Percentiles rank a stretch among this genome's conserved stretches.
Conservation (phyloP, 2,329 filamentous ascomycete genomes). For the Ramularia collo-cygni region DNA sequence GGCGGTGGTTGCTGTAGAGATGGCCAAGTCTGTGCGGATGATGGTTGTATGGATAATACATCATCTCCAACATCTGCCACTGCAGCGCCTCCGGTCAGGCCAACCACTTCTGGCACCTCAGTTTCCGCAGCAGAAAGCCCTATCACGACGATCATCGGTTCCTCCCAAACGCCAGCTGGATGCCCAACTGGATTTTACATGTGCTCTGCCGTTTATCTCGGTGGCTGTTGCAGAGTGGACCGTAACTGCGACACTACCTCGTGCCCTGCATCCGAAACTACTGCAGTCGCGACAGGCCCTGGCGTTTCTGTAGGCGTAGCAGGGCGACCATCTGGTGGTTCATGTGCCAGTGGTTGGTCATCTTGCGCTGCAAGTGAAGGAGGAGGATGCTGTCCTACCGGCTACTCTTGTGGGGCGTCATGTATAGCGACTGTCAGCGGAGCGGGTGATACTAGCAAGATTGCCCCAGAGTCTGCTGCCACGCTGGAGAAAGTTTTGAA, state of each 20-base stretch:
- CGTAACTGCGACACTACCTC: constrained; percentile 75
- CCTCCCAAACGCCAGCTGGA: constrained; percentile 28
- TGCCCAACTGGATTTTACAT: constrained; percentile 92
- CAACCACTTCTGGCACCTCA: constrained; percentile 30
- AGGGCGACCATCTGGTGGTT: constrained; percentile 33
- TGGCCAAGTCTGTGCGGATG: constrained; percentile 38
- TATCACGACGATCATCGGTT: constrained; percentile 32
- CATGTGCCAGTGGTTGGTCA: constrained; percentile 75
- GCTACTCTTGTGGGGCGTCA: constrained; percentile 59
- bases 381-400: constrained; percentile 77
- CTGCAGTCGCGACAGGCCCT: constrained; percentile 57
- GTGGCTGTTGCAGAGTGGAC: constrained; percentile 83
- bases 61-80: constrained; percentile 29
- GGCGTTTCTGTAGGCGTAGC: constrained; percentile 66
- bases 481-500: constrained; percentile 21
- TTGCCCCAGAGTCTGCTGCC: constrained; percentile 32
- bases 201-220: constrained; percentile 71
- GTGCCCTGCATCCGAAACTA: constrained; percentile 59
- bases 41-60: constrained; percentile 31
- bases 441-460: constrained; percentile 49
- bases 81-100: constrained; percentile 36
- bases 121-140: constrained; percentile 12
- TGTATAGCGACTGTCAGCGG: constrained; percentile 32
- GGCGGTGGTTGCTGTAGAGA: constrained; percentile 46
- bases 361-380: constrained; percentile 58